Evolutionary conservation across 2,329 filamentous ascomycete genomes (phyloP).

Genomic region (Cadophora malorum): DNA sequence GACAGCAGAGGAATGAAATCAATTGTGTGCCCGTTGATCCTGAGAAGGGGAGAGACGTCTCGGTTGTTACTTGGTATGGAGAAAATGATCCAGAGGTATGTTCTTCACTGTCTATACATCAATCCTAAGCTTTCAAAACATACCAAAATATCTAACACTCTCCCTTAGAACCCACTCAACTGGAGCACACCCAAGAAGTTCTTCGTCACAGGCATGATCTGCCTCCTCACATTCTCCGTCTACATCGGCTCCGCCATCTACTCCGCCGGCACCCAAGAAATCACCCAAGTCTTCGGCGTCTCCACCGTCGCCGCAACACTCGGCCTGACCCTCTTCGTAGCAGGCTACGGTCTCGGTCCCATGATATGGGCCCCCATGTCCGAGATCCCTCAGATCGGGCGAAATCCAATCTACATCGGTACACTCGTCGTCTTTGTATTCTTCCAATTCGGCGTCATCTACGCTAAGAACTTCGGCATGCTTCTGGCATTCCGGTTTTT

Average conservation of each 20-base stretch:
- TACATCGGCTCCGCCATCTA: constrained; percentile 59
- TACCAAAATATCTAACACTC: too few species aligned
- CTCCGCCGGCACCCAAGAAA: constrained; percentile 52
- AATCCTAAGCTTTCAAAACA: too few species aligned
- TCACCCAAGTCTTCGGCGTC: constrained; percentile 61
- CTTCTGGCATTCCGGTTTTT: constrained; percentile 65
- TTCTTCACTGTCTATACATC: too few species aligned
- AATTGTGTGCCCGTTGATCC: constrained; percentile 54
- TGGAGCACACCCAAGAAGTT: constrained; percentile 54
- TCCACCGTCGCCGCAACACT: constrained; percentile 58
- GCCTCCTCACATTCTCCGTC: constrained; percentile 63
- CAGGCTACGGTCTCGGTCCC: constrained; percentile 67
- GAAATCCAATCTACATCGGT: constrained; percentile 70
- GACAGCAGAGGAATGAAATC: constrained; percentile 44
- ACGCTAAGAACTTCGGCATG: constrained; percentile 58
- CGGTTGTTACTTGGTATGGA: constrained; percentile 59
- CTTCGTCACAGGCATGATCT: constrained; percentile 55
- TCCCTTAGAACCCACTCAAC: constrained; percentile 62
- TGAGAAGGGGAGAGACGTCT: constrained; percentile 58
- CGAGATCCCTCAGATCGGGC: constrained; percentile 70
- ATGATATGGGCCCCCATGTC: constrained; percentile 69
- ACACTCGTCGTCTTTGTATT: constrained; percentile 71
- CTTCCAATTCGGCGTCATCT: constrained; percentile 54
- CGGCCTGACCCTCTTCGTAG: constrained; percentile 65
- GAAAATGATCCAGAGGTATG: constrained; percentile 53